Evolutionary conservation across 805 yeast genomes (phyloP).

Genomic region (Millerago galiae): DNA sequence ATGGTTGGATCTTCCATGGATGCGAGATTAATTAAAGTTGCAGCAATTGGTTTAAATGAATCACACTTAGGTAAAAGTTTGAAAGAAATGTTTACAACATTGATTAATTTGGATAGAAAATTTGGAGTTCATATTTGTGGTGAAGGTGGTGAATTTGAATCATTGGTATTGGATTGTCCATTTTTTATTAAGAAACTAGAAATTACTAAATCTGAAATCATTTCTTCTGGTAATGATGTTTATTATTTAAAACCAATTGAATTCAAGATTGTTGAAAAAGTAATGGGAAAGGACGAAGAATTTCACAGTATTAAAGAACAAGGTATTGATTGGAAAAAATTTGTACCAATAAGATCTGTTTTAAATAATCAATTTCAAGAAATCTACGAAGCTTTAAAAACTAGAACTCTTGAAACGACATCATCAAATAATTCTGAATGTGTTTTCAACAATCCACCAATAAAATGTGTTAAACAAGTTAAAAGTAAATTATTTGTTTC

Average conservation of each 20-base stretch:
- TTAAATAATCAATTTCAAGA: constrained; percentile 36
- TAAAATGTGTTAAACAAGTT: constrained; percentile 10
- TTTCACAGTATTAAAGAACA: constrained; percentile 14
- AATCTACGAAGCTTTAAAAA: constrained; percentile 19
- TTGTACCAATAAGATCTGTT: constrained; percentile 21
- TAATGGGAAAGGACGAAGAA: constrained; percentile 17
- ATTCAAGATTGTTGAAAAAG: constrained; percentile 42
- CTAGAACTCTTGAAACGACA: neutral
- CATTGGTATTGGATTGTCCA: constrained; percentile 86
- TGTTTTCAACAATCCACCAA: neutral
- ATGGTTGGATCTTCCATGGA: constrained; percentile 64
- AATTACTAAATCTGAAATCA: constrained; percentile 15
- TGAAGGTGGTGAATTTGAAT: constrained; percentile 98
- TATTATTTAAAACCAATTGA: constrained; percentile 48
- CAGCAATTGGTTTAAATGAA: constrained; percentile 76
- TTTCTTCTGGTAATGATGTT: constrained; percentile 51
- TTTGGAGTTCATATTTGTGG: constrained; percentile 94
- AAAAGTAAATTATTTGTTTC: constrained; percentile 35
- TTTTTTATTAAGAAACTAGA: constrained; percentile 54
- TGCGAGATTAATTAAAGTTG: constrained; percentile 86
- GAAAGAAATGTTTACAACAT: constrained; percentile 50
- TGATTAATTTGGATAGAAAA: constrained; percentile 48
- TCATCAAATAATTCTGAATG: neutral
- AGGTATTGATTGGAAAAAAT: constrained; percentile 20
- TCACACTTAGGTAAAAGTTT: constrained; percentile 65